Conservation (phyloP, 108 stramenopile species). For the Cyclostephanos tholiformis region DNA sequence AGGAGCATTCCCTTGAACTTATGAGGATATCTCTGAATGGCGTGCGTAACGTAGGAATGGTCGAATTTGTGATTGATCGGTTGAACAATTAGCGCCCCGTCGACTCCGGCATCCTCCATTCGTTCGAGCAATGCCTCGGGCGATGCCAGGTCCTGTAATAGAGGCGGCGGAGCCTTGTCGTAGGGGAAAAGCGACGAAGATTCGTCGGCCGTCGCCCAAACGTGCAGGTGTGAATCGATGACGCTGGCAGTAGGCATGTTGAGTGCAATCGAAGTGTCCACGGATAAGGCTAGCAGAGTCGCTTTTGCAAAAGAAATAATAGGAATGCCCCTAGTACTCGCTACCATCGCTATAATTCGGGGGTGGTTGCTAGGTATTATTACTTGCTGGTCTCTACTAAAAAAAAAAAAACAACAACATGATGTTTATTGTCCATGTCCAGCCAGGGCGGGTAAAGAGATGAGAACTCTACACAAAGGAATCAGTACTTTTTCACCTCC, state of each 20-base stretch:
- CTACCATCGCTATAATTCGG: not conserved
- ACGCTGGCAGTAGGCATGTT: conserved; percentile 16
- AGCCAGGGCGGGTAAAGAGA: too few species aligned
- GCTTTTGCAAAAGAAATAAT: not conserved
- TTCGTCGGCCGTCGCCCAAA: conserved; percentile 73
- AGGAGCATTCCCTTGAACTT: conserved; percentile 88
- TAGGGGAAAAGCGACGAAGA: conserved; percentile 59
- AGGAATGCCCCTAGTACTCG: not conserved
- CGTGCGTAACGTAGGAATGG: conserved; percentile 77
- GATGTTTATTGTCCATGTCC: too few species aligned
- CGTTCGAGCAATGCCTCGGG: conserved; percentile 55
- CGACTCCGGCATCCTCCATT: conserved; percentile 78
- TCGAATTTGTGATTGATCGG: conserved; percentile 92
- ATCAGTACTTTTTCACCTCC: not conserved
- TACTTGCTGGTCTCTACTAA: too few species aligned
- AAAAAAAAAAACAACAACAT: too few species aligned
- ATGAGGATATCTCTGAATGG: conserved; percentile 64
- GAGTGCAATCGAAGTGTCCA: not conserved
- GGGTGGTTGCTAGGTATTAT: too few species aligned
- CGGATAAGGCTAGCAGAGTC: not conserved
- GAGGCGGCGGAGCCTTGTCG: conserved; percentile 66
- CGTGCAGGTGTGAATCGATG: conserved; percentile 88
- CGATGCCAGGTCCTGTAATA: conserved; percentile 57
- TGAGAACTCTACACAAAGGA: not conserved
- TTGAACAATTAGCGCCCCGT: conserved; percentile 87